Percentiles rank a stretch among this genome's conserved stretches.
phyloP scores from a whole-genome alignment of 208 protist species.

The Plasmodiophora brassicae region DNA sequence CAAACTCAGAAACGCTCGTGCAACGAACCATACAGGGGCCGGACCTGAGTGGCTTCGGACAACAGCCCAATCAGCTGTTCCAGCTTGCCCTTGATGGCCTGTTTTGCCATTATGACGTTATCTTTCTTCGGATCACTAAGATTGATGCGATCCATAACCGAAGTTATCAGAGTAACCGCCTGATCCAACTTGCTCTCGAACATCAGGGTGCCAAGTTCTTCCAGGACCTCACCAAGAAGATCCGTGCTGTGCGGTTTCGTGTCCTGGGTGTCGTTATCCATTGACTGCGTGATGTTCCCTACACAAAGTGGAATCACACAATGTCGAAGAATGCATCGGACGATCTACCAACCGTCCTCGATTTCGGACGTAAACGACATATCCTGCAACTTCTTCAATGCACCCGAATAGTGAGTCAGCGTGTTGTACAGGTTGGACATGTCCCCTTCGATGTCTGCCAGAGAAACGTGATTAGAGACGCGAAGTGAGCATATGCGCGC shows the following conservation, averaged over 20 bases:
- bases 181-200: not conserved
- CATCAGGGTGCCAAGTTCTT: not conserved
- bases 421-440: slow-evolving; percentile 2
- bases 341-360: not conserved
- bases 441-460: slow-evolving; percentile 8
- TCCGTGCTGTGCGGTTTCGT: not conserved
- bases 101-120: not conserved
- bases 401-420: not conserved
- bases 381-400: not conserved
- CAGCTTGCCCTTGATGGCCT: not conserved
- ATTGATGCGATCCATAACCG: not conserved
- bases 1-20: not conserved
- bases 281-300: too few species aligned
- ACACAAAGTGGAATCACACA: too few species aligned
- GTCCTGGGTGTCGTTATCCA: not conserved
- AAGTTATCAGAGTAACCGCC: not conserved
- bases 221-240: not conserved
- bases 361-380: not conserved
- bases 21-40: not conserved
- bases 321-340: too few species aligned
- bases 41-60: not conserved
- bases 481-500: not conserved
- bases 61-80: not conserved
- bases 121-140: not conserved
- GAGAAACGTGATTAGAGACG: not conserved